Base-by-base conservation (phyloP, 2,329 filamentous ascomycete species). In the Graphilbum ipis-grandicollis region DNA sequence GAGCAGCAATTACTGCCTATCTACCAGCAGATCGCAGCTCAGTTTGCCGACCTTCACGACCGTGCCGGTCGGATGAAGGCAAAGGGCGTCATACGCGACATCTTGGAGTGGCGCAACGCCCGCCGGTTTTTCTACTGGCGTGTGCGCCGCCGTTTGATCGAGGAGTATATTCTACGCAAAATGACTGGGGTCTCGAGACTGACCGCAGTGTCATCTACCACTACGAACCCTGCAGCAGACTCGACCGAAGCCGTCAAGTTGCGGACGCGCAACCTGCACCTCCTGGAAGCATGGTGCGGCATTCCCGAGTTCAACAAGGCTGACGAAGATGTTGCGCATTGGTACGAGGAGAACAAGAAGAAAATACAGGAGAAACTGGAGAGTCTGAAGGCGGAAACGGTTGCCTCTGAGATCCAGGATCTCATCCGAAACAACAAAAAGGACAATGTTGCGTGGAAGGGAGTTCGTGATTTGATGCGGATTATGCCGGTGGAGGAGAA, bases 121-220 rank as follows among this genome's bases (percentile, higher is more conserved):
- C 79, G 90, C 46, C 79, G 88, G 53, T 96, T 90, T 82, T 96
- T 98, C 70, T 98, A 96, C 79, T 98, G 92, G 90, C 88, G 90
- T 60, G 78, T 94, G 44, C 86, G 92, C 59, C 81, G 90, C 55
- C 76, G 90, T 62, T 70, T 98, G 54, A 96, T 92, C 60, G 90
- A 98, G 64, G 90, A 98, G 63, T 83, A 92, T 58, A 84, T 98
- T 49, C 70, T 98, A 56, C 90, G 86, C 64, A 84, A 84, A 60
- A 83, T 98, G 71, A 65, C 63, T 5, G 23, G 23, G 8, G 46
- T 56, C 9, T 54, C 57, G 10, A n/a, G n/a, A n/a, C n/a, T n/a
- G n/a, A 47, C 54, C 26, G 52, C 61, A 33, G 57, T 57, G 36
- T 50, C 30, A 15, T 22, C 36, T 31, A 17, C 30, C 18, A 26